A percentile compares a stretch with the other conserved stretches of the same genome.
phyloP scores from a whole-genome alignment of 805 yeast genomes.

The Zygotorulaspora florentina region DNA sequence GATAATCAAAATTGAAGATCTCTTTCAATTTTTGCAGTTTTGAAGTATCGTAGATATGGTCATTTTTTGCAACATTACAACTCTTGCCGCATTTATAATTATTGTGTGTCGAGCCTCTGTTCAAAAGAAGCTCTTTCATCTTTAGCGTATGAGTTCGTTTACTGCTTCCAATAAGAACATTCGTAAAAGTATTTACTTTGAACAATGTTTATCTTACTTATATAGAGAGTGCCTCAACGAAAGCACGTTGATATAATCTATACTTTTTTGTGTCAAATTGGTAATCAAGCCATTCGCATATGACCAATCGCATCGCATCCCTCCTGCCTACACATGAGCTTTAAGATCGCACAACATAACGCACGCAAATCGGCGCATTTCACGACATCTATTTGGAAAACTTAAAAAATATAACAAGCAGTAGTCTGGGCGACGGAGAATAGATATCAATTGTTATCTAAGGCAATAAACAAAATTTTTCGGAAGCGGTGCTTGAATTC shows the following conservation, averaged over 20 bases:
- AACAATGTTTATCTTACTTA: too few relatives aligned
- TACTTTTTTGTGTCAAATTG: too few relatives aligned
- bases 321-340: too few relatives aligned
- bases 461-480: background rate
- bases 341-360: too few relatives aligned
- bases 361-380: background rate
- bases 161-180: background rate
- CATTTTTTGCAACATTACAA: background rate
- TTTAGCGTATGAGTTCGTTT: background rate
- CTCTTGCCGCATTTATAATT: constrained; percentile 4
- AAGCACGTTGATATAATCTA: too few relatives aligned
- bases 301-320: too few relatives aligned
- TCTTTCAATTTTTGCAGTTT: constrained; percentile 12
- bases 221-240: too few relatives aligned
- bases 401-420: background rate
- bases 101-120: background rate
- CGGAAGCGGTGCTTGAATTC: background rate
- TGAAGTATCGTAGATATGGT: constrained; percentile 4
- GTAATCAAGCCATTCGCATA: too few relatives aligned
- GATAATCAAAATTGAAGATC: constrained; percentile 10
- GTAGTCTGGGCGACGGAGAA: background rate
- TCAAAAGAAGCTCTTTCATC: background rate
- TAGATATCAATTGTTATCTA: background rate
- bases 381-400: too few relatives aligned
- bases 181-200: too few relatives aligned